These are phyloP conservation scores for Cardiospermum halicacabum DNA, from an alignment of 345 rosid genomes.

Conservation along the genomic window DNA sequence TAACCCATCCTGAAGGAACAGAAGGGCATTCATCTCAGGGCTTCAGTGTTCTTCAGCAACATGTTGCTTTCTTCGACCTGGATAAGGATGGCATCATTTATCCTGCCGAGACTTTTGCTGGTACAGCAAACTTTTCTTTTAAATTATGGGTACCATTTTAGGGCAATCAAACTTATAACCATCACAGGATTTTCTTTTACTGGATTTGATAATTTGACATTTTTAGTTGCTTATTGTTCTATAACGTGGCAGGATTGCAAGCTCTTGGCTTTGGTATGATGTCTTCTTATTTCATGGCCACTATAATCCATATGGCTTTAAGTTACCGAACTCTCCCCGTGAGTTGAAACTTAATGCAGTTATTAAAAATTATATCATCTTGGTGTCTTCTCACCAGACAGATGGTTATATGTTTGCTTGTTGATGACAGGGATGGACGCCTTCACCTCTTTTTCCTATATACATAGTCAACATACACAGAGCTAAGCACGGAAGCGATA, in stretches of 20 bases:
- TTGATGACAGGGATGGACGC: constrained; percentile 62
- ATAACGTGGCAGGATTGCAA: constrained; percentile 38
- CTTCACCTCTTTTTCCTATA: constrained; percentile 66
- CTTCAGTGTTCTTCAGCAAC: constrained; percentile 81
- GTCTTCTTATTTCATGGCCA: constrained; percentile 40
- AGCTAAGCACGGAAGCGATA: constrained; percentile 73
- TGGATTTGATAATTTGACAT: neutral
- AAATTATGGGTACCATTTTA: too few species aligned
- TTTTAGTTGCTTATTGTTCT: too few species aligned
- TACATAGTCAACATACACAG: constrained; percentile 72
- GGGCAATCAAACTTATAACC: too few species aligned
- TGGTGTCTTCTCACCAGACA: neutral
- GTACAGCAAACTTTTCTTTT: constrained; percentile 25
- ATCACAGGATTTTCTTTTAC: too few species aligned
- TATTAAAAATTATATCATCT: neutral
- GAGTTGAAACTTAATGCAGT: constrained; percentile 4
- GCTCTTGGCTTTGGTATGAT: constrained; percentile 60
- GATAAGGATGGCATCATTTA: constrained; percentile 80
- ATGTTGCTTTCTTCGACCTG: constrained; percentile 76
- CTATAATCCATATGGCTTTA: constrained; percentile 37
- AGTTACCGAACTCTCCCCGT: constrained; percentile 74
- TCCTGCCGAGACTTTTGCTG: constrained; percentile 90
- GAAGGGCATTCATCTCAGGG: constrained; percentile 42
- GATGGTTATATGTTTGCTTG: neutral
- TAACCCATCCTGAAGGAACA: constrained; percentile 67